Evolutionary conservation across 495 filamentous ascomycete genomes (phyloP).

Genomic region (Thermothielavioides terrestris): DNA sequence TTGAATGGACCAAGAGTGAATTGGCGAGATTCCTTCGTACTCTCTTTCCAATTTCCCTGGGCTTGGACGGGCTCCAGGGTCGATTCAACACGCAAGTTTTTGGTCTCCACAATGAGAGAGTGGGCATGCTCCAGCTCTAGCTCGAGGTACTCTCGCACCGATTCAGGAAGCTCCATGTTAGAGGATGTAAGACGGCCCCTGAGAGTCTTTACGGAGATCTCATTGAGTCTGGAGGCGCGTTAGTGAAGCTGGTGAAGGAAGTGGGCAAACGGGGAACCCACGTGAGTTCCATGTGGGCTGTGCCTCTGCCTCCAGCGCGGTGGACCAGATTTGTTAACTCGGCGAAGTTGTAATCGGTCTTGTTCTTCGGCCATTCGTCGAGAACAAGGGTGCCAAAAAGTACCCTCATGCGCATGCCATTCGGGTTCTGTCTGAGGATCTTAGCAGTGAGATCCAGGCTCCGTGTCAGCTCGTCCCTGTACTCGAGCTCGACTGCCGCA

Average conservation of each 20-base stretch:
- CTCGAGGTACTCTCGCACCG: not conserved
- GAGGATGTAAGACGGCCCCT: not conserved
- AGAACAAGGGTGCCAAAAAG: constrained; percentile 49
- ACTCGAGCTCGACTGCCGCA: not conserved
- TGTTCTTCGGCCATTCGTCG: constrained; percentile 33
- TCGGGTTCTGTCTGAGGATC: constrained; percentile 10
- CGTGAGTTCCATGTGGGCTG: constrained; percentile 27
- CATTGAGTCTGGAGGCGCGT: not conserved
- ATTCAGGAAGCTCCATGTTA: not conserved
- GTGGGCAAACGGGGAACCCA: constrained; percentile 17
- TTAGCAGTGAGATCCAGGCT: not conserved
- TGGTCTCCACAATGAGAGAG: constrained; percentile 13
- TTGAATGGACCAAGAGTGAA: constrained; percentile 9
- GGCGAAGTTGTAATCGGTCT: constrained; percentile 32
- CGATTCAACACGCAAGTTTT: constrained; percentile 16
- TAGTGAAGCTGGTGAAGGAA: not conserved
- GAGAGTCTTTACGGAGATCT: not conserved
- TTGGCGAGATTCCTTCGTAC: not conserved
- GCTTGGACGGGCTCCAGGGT: not conserved
- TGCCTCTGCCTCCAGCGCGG: constrained; percentile 21
- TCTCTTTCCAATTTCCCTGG: not conserved
- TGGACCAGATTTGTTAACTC: constrained; percentile 44
- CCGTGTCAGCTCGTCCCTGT: constrained; percentile 4
- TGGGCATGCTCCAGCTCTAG: not conserved
- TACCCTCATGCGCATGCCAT: constrained; percentile 41